Base-by-base conservation (phyloP, 139 green algal genomes). In the Chlamydomonas sp. region DNA sequence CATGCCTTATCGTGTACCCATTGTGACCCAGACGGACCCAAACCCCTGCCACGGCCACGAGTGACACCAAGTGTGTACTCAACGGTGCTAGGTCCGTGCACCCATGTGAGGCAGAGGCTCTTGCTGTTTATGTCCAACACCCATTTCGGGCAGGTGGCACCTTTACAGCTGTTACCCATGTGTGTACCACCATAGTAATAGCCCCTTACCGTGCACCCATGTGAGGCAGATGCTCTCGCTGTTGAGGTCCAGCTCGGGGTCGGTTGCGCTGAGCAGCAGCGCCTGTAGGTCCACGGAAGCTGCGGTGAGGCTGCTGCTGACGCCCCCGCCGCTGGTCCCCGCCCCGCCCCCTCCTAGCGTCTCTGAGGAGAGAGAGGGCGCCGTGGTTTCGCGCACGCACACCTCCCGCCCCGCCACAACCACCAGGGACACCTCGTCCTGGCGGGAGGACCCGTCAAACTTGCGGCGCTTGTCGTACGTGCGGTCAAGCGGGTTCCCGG, bases 211-310 rank as follows among this genome's bases (percentile, higher is more conserved):
- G 67, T 87, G 62, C 12, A 88, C 85, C 91, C 91, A 94, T 7
- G 79, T 90, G 58, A 94, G 81, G 58, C 80, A 76, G n/a, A 94
- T 91, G 75, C 85, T 78, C 58, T 94, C 91, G 18, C 85, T 88
- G 20, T 91, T 87, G 58, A 94, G 83, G 20, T 93, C 90, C 10
- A 94, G 89, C 71, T 93, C 86, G 2, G 92, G 92, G 72, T 94
- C 88, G 69, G 89, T 88, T 9, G 87, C 78, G 3, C 78, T 78
- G 16, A 94, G 84, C 67, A 93, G 90, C 90, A 94, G 76, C 58
- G 90, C 92, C 84, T 94, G 92, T 2, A 94, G 90, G 87, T 94
- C 88, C 57, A 49, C 31, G 83, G 84, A 73, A 5, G 69, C 59
- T 1, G 73, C 61, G 0, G 79, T 20, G 3, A 63, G 12, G 60